Evolutionary conservation across 139 green algal species (phyloP).

Genomic region (Picochlorum costavermella): DNA sequence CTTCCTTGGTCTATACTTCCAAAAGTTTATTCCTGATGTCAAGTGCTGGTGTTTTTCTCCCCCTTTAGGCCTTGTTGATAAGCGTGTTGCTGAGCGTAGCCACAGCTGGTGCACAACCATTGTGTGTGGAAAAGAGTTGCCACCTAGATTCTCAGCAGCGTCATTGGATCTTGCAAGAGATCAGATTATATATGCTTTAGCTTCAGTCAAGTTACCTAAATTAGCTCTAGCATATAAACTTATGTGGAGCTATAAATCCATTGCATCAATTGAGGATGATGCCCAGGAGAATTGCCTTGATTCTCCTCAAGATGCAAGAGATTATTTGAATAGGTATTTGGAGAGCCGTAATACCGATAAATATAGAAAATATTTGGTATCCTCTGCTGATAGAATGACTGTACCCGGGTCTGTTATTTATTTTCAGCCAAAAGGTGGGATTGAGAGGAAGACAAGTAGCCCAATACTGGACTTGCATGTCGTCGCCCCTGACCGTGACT

Average conservation of each 20-base stretch:
- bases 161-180: background rate
- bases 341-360: background rate
- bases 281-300: too few relatives aligned
- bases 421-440: background rate
- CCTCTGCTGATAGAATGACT: background rate
- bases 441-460: too few relatives aligned
- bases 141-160: background rate
- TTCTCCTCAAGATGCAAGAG: background rate
- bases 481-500: background rate
- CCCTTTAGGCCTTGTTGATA: background rate
- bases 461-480: background rate
- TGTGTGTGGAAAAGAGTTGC: conserved; percentile 7
- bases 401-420: background rate
- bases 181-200: background rate
- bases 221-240: background rate
- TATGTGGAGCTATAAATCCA: background rate
- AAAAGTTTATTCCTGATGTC: background rate
- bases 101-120: background rate
- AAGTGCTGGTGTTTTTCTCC: conserved; percentile 3
- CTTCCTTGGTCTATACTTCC: background rate
- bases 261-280: too few relatives aligned
- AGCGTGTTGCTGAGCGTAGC: background rate
- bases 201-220: background rate
- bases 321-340: background rate
- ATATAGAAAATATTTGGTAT: background rate